Evolutionary conservation across 106 monocot species (phyloP).

Genomic region (Platanthera guangdongensis): DNA sequence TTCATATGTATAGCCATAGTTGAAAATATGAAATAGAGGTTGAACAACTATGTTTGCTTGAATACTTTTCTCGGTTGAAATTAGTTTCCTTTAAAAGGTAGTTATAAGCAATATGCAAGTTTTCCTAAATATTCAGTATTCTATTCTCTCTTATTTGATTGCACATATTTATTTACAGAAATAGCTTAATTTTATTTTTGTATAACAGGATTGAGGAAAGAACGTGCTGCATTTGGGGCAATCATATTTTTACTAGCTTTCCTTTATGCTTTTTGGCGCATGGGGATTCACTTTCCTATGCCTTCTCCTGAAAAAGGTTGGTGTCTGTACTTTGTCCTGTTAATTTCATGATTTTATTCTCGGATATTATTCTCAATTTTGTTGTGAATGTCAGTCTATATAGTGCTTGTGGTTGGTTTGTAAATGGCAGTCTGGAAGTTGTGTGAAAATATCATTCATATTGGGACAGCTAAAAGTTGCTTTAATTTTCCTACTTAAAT

Average conservation of each 20-base stretch:
- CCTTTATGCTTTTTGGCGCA: constrained; percentile 92
- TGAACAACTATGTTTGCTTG: background rate
- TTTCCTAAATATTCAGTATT: background rate
- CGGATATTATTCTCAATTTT: background rate
- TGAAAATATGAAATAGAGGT: background rate
- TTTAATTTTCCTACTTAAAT: background rate
- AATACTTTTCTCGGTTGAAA: background rate
- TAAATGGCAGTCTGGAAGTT: background rate
- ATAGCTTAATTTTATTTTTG: constrained; percentile 10
- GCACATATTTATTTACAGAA: background rate
- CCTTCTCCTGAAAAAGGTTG: constrained; percentile 92
- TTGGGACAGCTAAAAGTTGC: background rate
- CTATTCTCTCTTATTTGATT: background rate
- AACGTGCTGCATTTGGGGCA: constrained; percentile 76
- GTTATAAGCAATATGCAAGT: background rate
- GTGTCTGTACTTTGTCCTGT: background rate
- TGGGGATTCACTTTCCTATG: constrained; percentile 99
- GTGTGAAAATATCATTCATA: background rate
- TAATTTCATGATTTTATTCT: background rate
- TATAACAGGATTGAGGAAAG: constrained; percentile 62
- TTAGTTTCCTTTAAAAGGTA: background rate
- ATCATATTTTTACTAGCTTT: constrained; percentile 70
- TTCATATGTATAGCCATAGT: background rate
- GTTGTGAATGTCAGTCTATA: background rate
- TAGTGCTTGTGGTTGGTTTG: background rate